phyloP scores from a whole-genome alignment of 2,329 filamentous ascomycete genomes.

The Fonsecaea erecta region DNA sequence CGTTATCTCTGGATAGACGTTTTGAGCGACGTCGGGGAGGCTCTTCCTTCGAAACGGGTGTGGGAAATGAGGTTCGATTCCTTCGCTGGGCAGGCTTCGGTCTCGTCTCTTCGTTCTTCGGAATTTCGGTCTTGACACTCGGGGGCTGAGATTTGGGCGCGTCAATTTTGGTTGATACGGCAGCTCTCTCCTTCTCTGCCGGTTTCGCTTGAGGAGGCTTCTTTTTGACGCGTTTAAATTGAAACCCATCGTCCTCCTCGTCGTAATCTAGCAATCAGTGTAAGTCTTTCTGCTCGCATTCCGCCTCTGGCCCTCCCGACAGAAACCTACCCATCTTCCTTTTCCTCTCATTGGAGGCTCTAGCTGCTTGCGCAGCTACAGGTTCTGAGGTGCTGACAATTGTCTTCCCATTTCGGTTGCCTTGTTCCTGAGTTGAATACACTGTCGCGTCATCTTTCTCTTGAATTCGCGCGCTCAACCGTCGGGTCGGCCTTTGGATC shows the following conservation, averaged over 20 bases:
- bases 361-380: slow-evolving; percentile 33
- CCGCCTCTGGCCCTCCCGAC: not conserved
- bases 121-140: slow-evolving; percentile 41
- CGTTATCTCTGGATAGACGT: slow-evolving; percentile 34
- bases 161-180: slow-evolving; percentile 38
- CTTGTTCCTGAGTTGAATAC: slow-evolving; percentile 26
- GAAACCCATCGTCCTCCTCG: slow-evolving; percentile 77
- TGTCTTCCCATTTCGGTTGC: slow-evolving; percentile 27
- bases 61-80: slow-evolving; percentile 45
- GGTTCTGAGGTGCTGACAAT: slow-evolving; percentile 27
- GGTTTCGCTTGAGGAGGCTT: slow-evolving; percentile 54
- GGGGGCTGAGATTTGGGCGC: slow-evolving; percentile 25
- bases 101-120: slow-evolving; percentile 40
- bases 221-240: slow-evolving; percentile 72
- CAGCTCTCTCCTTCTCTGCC: slow-evolving; percentile 22
- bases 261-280: slow-evolving; percentile 58
- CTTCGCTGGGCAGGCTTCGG: slow-evolving; percentile 42
- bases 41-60: slow-evolving; percentile 38
- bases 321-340: slow-evolving; percentile 51
- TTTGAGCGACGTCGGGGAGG: slow-evolving; percentile 36
- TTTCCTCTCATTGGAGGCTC: slow-evolving; percentile 43
- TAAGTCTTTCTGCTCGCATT: slow-evolving; percentile 6
- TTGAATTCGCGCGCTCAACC: slow-evolving; percentile 45
- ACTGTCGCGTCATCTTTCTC: slow-evolving; percentile 41
- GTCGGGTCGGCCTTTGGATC: slow-evolving; percentile 36